Conservation (phyloP, 108 stramenopile species). For the Nitzschia inconspicua region DNA sequence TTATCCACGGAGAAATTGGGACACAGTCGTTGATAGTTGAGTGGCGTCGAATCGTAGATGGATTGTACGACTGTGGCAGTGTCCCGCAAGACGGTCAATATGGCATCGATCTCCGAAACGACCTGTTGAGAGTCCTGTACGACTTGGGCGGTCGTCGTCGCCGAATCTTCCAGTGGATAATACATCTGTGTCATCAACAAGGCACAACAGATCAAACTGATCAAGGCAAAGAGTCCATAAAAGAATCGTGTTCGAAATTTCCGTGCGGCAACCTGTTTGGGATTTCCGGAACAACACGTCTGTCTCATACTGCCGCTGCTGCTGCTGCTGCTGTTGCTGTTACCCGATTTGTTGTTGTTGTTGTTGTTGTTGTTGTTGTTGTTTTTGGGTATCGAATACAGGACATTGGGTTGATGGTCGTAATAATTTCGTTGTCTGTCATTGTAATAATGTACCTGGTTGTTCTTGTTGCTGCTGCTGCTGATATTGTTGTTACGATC, state of each 20-base stretch:
- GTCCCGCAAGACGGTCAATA: neutral
- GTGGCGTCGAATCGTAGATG: neutral
- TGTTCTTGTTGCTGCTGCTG: neutral
- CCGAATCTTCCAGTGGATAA: neutral
- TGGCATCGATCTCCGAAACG: neutral
- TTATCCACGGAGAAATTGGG: neutral
- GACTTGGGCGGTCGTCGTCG: neutral
- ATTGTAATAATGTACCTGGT: neutral
- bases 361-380: neutral
- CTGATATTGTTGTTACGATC: neutral
- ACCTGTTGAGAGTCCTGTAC: neutral
- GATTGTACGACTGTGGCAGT: neutral
- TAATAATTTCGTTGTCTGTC: neutral
- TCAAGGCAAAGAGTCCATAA: neutral
- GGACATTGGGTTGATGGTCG: too few relatives aligned
- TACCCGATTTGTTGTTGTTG: neutral
- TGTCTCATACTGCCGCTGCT: neutral
- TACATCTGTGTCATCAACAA: slow-evolving; percentile 7
- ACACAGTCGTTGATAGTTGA: slow-evolving; percentile 5
- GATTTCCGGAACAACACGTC: neutral
- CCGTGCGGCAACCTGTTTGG: slow-evolving; percentile 1
- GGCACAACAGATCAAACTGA: neutral
- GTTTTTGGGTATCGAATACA: too few relatives aligned
- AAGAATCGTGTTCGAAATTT: slow-evolving; percentile 1
- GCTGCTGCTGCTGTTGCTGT: neutral